phyloP scores from a whole-genome alignment of 2,329 filamentous ascomycete species.

The Verticillium klebahnii region DNA sequence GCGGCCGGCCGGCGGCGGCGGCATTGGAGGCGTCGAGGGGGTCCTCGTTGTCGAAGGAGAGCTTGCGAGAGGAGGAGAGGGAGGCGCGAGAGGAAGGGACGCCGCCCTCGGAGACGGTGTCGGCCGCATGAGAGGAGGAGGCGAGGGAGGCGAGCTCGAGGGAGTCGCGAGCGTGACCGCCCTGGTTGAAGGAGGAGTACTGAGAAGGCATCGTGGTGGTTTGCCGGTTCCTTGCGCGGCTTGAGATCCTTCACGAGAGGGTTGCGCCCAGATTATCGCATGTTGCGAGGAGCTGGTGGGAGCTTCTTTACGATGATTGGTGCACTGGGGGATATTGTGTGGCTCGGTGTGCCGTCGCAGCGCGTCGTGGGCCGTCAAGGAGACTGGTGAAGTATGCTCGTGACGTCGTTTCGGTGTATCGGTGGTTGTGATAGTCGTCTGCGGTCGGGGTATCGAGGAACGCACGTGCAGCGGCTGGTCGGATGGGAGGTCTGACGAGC shows the following conservation, averaged over 20 bases:
- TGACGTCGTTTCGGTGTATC: background rate
- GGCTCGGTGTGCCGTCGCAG: background rate
- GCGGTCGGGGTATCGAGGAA: background rate
- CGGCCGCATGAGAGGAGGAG: slow-evolving; percentile 64
- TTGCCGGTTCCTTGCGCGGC: background rate
- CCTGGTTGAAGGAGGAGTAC: slow-evolving; percentile 19
- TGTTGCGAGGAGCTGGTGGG: background rate
- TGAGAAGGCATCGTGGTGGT: slow-evolving; percentile 2
- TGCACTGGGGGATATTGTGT: background rate
- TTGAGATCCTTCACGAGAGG: background rate
- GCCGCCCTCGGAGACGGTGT: slow-evolving; percentile 44
- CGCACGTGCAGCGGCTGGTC: background rate
- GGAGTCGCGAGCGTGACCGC: slow-evolving; percentile 87
- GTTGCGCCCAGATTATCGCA: background rate
- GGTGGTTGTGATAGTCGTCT: background rate
- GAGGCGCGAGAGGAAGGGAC: slow-evolving; percentile 74
- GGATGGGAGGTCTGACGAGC: background rate
- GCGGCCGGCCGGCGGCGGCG: slow-evolving; percentile 37
- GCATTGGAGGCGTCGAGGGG: slow-evolving; percentile 63
- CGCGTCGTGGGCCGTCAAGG: background rate
- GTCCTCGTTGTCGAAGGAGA: slow-evolving; percentile 85
- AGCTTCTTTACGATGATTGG: background rate
- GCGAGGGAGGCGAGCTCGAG: slow-evolving; percentile 94
- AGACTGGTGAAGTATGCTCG: background rate
- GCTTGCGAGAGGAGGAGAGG: slow-evolving; percentile 83